Base-by-base conservation (phyloP, 169 alveolate species). In the Plasmodium vivax region DNA sequence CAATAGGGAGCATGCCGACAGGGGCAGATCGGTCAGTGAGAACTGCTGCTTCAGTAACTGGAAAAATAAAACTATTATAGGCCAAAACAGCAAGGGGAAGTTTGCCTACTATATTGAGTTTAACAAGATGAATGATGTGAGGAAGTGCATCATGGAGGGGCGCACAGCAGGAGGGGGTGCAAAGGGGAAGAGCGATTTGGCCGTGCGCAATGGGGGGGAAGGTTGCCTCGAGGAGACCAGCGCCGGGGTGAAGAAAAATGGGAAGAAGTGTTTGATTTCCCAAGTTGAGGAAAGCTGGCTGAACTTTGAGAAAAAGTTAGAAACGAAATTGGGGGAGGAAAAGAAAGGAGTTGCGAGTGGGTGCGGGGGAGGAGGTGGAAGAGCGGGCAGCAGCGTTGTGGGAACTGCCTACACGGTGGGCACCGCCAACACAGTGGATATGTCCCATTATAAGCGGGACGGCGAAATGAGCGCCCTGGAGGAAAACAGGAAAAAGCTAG, bases 91-190 rank as follows among this genome's bases (percentile, higher is more conserved):
- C 27, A 62, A 82, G 71, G 92, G 85, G 9, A 83, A 82, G 34
- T 92, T 81, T 72, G 14, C 95, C 30, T 92, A 92, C 77, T 92
- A 92, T 82, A 92, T 92, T 27, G 95, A 92, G 56, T 92, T 92
- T 92, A 79, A 82, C 58, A 68, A 92, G 32, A 23, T 12, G 14
- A 71, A 92, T n/a, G 68, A 83, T 72, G 87, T 75, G 38, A 87
- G 58, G 38, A 43, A 82, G 19, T 36, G 16, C 83, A 38, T 36
- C 7, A 82, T 30, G 47, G 71, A 77, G 23, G 71, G 58, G 27
- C 38, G 7, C 6, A 43, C 32, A 36, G 23, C 10, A 19, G 10
- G 32, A 9, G 16, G 16, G 41, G 27, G 30, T 16, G 47, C 56
- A 77, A 27, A 38, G 3, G 38, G n/a, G 10, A 16, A 30, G 38